phyloP scores from a whole-genome alignment of 148 eudicot species.

The Arctostaphylos glauca region DNA sequence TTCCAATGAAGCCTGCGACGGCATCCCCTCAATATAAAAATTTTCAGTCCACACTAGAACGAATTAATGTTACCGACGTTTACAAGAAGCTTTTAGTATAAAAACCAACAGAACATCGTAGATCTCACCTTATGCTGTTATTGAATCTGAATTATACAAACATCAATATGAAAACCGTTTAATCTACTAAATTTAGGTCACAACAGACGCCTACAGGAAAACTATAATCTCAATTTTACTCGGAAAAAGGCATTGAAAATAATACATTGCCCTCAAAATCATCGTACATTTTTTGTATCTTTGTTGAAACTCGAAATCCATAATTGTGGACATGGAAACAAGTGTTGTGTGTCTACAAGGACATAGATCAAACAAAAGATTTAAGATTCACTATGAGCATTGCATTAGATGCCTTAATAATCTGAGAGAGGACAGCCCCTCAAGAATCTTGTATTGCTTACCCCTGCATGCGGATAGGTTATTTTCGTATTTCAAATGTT shows the following conservation, averaged over 20 bases:
- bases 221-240: not conserved
- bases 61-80: not conserved
- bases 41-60: not conserved
- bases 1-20: not conserved
- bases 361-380: not conserved
- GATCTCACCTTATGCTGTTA: not conserved
- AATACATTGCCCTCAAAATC: not conserved
- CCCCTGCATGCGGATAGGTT: not conserved
- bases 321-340: not conserved
- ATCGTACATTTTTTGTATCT: not conserved
- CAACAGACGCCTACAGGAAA: not conserved
- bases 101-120: not conserved
- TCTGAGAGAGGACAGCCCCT: not conserved
- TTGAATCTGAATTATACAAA: not conserved
- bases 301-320: not conserved
- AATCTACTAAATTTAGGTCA: not conserved
- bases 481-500: not conserved
- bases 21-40: not conserved
- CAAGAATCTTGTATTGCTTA: not conserved
- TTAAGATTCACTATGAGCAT: not conserved
- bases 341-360: not conserved
- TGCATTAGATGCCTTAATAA: not conserved
- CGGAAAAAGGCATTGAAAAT: not conserved
- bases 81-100: not conserved
- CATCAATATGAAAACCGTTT: not conserved